phyloP scores from a whole-genome alignment of 768 basidiomycete species.

The Tulasnella sp. region DNA sequence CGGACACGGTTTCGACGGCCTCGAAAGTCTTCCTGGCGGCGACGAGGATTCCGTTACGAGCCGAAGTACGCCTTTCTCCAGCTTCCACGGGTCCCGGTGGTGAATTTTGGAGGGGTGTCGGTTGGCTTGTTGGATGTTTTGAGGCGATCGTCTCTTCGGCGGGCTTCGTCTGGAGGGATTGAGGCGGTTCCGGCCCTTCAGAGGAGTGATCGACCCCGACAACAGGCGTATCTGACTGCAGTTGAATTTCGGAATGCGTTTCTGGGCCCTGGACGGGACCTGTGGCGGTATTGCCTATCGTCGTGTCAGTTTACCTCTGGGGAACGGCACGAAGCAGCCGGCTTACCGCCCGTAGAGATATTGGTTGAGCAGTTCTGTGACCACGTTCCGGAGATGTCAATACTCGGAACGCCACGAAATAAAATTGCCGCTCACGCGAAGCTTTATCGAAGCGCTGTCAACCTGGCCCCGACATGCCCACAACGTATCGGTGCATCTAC shows the following conservation, averaged over 20 bases:
- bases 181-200: no score
- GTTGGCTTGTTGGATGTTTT: background rate
- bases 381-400: background rate
- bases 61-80: no score
- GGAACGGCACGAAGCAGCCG: background rate
- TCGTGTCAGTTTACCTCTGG: background rate
- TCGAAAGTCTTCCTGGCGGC: no score
- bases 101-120: background rate
- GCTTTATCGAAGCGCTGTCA: background rate
- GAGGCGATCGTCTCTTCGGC: no score
- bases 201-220: no score
- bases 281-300: background rate
- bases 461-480: background rate
- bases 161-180: no score
- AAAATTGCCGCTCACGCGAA: background rate
- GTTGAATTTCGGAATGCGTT: no score
- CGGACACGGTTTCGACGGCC: no score
- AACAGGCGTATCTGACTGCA: no score
- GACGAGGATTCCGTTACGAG: background rate
- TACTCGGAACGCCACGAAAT: background rate
- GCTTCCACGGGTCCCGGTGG: no score
- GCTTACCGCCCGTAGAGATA: background rate
- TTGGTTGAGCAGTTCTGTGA: background rate
- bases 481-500: background rate
- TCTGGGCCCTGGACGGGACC: no score